Conservation (phyloP, 176 grass and related monocot species). For the Aegilops speltoides region DNA sequence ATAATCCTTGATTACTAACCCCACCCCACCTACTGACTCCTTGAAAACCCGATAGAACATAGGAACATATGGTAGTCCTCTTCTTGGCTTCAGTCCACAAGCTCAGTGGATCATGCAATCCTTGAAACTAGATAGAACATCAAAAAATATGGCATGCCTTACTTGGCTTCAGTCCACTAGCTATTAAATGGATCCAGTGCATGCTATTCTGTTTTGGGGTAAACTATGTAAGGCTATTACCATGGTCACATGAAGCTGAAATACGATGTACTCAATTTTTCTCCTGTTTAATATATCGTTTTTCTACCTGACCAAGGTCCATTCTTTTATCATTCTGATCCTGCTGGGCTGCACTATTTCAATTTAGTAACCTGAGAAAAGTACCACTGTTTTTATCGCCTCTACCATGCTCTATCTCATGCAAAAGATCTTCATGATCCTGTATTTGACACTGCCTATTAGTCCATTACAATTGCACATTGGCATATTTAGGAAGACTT, state of each 20-base stretch:
- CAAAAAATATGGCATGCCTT: background rate
- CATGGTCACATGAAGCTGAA: background rate
- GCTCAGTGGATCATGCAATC: background rate
- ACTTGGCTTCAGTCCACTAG: background rate
- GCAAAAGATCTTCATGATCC: background rate
- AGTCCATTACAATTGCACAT: constrained; percentile 4
- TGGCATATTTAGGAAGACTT: constrained; percentile 14
- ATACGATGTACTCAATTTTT: background rate
- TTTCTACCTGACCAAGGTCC: constrained; percentile 1
- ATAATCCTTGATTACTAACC: background rate
- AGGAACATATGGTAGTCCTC: background rate
- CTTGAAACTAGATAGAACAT: background rate
- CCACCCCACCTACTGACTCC: background rate
- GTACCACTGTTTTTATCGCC: background rate
- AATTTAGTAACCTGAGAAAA: background rate
- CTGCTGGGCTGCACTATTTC: constrained; percentile 2
- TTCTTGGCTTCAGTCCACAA: background rate
- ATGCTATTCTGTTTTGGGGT: background rate
- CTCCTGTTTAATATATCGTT: background rate
- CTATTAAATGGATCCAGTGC: background rate
- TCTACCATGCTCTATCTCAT: background rate
- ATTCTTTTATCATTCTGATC: background rate
- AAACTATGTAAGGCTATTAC: background rate
- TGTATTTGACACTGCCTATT: constrained; percentile 13
- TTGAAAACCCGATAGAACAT: background rate